These are phyloP conservation scores for Ajuga reptans DNA, from an alignment of 305 asterid genomes.

Conservation along the genomic window DNA sequence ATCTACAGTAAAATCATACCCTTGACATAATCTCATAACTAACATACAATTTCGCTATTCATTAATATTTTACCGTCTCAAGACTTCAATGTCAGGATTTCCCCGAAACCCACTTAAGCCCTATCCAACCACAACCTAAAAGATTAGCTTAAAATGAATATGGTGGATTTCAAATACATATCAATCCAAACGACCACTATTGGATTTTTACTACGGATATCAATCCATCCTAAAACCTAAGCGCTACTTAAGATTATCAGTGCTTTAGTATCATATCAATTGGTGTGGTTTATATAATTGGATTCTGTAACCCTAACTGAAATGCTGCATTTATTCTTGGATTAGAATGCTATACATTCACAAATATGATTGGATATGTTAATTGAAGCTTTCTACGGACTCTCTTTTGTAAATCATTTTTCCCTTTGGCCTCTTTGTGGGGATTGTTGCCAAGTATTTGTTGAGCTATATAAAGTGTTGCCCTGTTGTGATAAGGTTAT, in stretches of 20 bases:
- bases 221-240: too few relatives aligned
- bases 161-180: not conserved
- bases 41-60: too few relatives aligned
- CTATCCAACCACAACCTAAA: too few relatives aligned
- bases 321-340: not conserved
- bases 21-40: too few relatives aligned
- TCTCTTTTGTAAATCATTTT: not conserved
- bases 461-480: conserved; percentile 7
- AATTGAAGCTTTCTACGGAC: not conserved
- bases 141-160: not conserved
- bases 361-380: not conserved
- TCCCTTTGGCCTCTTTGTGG: not conserved
- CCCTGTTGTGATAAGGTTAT: not conserved
- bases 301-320: not conserved
- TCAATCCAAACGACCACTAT: not conserved
- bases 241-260: not conserved
- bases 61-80: too few relatives aligned
- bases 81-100: too few relatives aligned
- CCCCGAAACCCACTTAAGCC: too few relatives aligned
- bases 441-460: not conserved
- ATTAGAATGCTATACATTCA: not conserved
- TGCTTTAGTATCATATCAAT: not conserved
- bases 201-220: not conserved
- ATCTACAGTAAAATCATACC: too few relatives aligned
- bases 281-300: not conserved